Base-by-base conservation (phyloP, 352 stramenopile genomes). In the Peronospora tabacina region DNA sequence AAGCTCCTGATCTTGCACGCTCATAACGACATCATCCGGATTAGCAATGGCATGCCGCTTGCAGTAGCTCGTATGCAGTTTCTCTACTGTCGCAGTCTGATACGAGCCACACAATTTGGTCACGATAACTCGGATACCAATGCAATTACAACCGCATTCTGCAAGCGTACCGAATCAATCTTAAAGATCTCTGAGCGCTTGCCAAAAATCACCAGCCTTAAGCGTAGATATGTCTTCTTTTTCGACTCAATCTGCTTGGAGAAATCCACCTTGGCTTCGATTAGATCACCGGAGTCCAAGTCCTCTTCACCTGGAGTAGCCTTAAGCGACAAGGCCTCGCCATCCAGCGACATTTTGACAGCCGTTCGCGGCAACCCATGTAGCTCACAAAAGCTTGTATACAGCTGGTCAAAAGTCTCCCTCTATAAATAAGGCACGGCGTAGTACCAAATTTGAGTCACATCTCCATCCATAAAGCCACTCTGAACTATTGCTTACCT, bases 201-300 rank as follows among this genome's bases (percentile, higher is more conserved):
- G 22, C 72, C 70, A 33, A 79, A 69, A 15, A 82, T 61, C 3
- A 86, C 48, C 5, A 89, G 58, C 2, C 66, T 61, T 24, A 89
- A 42, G 4, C 75, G 75, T 19, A 89, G 26, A 43, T 81, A 79
- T 0, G 43, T 65, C 40, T 84, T 85, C 43, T 79, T 78, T n/a
- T 69, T 53, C 3, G 58, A 42, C 28, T 67, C 50, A 22, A 44
- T 63, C 29, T 82, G 70, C 51, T 76, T 54, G 0, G 72, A 70
- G 30, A 87, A 89, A 40, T 89, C 73, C 28, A 87, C 78, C 29
- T 84, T 85, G 12, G 78, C 75, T 44, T 89, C 78, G 30, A 89
- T 78, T 8, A 89, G 37, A 39, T 89, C 73, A 20, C 67, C 73
- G 2, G 68, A 60, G 35, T 86, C 76, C 8, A 86, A 55, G 34